Base-by-base conservation (phyloP, 73 alveolate genomes). In the Strombidium stylifer region DNA sequence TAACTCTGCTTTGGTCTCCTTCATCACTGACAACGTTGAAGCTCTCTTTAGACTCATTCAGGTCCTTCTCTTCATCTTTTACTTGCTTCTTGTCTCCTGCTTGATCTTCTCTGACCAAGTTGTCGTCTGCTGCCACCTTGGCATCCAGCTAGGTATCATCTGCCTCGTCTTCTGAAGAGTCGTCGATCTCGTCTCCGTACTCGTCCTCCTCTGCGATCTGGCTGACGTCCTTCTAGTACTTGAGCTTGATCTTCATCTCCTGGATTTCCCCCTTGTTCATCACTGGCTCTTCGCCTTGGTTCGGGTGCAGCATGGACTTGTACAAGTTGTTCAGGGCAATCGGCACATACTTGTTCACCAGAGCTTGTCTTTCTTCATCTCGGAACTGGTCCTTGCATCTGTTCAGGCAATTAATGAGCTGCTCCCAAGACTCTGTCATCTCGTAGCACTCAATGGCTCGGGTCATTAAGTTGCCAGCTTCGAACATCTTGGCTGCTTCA, bases 401-500 rank as follows among this genome's bases (percentile, higher is more conserved):
- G n/a, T 32, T 32, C 42, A 32, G n/a, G 10, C 42, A 32, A 4
- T 32, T 4, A 4, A 32, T 4, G 42, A 32, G 46, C 5, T 45
- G 28, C 8, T 66, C 80, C 61, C 60, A 41, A 53, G 46, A 21
- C 7, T 41, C 23, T 14, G n/a, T 10, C 1, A 28, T 3, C 42
- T 66, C 50, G 35, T 66, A 66, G 53, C 80, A 66, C 34, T 66
- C 80, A 14, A 66, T 34, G 4, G 69, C 53, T 49, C 23, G 25
- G 16, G 49, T 18, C 15, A 66, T 19, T 14, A 66, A 18, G 21
- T 48, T 28, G 21, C 80, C 60, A 18, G 28, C 36, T 10, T 6
- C 44, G 24, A 23, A 66, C 45, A 66, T 14, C 19, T 62, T 16
- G 4, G 80, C 80, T 12, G 80, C 80, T 15, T 31, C 12, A 1